phyloP scores from a whole-genome alignment of 768 basidiomycete genomes.

The Pleurotus ostreatus region DNA sequence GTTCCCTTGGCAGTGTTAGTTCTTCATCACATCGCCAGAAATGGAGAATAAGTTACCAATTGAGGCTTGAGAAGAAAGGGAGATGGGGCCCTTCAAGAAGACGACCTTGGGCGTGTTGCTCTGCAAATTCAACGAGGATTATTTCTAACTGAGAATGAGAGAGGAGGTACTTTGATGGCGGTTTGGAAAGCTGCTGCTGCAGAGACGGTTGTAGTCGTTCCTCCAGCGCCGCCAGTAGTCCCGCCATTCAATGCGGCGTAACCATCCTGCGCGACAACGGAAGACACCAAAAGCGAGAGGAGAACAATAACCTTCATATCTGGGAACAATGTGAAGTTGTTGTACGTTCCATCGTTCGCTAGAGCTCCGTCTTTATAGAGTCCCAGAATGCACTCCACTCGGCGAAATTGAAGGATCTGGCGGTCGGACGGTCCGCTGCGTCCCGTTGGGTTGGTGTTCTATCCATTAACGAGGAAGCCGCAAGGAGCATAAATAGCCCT shows the following conservation, averaged over 20 bases:
- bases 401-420: neutral
- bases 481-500: no score
- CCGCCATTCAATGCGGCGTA: slow-evolving; percentile 19
- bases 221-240: slow-evolving; percentile 18
- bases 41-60: slow-evolving; percentile 11
- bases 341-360: neutral
- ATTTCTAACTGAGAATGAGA: neutral
- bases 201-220: slow-evolving; percentile 18
- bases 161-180: slow-evolving; percentile 14
- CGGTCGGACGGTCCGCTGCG: slow-evolving; percentile 1
- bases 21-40: neutral
- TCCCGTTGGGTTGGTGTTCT: neutral
- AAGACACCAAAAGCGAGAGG: neutral
- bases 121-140: slow-evolving; percentile 2
- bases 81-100: slow-evolving; percentile 16
- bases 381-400: neutral
- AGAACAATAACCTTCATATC: neutral
- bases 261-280: slow-evolving; percentile 13
- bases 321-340: no score
- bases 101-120: slow-evolving; percentile 16
- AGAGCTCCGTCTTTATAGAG: neutral
- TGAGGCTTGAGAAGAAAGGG: slow-evolving; percentile 15
- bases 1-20: slow-evolving; percentile 10
- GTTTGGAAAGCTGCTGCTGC: slow-evolving; percentile 19
- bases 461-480: no score